A percentile compares a stretch with the other conserved stretches of the same genome.
Evolutionary conservation across 2,329 filamentous ascomycete species (phyloP).

Genomic region (Aureobasidium lini): DNA sequence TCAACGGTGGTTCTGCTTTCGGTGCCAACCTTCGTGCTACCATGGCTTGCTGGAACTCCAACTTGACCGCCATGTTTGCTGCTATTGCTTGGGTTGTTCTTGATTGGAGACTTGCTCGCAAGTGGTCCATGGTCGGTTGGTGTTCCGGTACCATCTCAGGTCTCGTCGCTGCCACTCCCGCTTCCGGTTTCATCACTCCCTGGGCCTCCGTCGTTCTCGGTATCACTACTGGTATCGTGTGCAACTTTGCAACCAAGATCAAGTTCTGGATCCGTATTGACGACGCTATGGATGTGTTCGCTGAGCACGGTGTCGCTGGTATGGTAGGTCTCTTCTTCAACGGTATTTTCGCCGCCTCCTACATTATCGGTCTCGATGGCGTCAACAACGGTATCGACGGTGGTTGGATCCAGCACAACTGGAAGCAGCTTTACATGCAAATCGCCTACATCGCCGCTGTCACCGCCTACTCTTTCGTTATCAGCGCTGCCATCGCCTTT

Average conservation of each 20-base stretch:
- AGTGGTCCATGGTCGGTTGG: conserved; percentile 93
- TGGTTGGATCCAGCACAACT: conserved; percentile 71
- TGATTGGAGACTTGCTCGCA: conserved; percentile 87
- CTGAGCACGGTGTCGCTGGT: conserved; percentile 78
- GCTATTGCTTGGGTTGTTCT: conserved; percentile 91
- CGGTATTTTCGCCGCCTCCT: conserved; percentile 61
- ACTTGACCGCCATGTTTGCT: conserved; percentile 84
- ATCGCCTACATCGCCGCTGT: conserved; percentile 65
- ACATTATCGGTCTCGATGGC: conserved; percentile 67
- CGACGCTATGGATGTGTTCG: conserved; percentile 84
- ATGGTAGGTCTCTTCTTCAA: conserved; percentile 75
- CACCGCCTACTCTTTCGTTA: conserved; percentile 61
- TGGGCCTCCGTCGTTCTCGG: conserved; percentile 57
- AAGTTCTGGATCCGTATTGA: conserved; percentile 73
- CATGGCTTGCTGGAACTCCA: conserved; percentile 98
- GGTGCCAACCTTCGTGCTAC: conserved; percentile 79
- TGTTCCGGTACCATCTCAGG: conserved; percentile 83
- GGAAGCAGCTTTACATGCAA: conserved; percentile 68
- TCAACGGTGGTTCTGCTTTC: conserved; percentile 68
- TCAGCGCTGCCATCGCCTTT: conserved; percentile 68
- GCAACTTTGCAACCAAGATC: conserved; percentile 80
- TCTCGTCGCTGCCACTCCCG: conserved; percentile 79
- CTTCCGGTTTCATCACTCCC: conserved; percentile 68
- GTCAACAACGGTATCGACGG: conserved; percentile 57
- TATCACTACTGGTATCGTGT: conserved; percentile 56